Evolutionary conservation across 352 stramenopile species (phyloP), one percentile per base, ranked within the genome.

Genomic region (Pythium biforme): DNA sequence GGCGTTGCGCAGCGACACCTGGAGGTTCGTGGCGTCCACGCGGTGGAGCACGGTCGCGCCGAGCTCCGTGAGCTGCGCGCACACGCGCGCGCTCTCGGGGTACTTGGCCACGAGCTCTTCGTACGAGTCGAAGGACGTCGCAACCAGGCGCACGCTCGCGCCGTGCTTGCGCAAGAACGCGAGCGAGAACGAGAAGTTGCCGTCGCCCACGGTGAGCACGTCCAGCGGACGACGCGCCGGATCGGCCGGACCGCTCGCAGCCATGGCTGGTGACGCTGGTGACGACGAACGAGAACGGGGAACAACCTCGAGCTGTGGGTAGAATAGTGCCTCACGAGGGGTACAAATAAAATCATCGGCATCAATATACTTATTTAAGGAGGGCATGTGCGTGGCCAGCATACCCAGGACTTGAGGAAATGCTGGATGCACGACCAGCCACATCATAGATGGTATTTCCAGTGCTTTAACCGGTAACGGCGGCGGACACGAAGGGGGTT

Each of bases 91-190:
- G 27, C 59, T 56, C 54, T 89, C 74, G 0, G 77, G 75, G 60
- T 94, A 92, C 54, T 94, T 94, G 25, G 50, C 61, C 5, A 81
- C 52, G 4, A 94, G 70, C 55, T 89, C 76, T 0, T 84, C 69
- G 56, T 75, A 79, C 31, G 67, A 80, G 61, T 94, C 84, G 63
- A 73, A 94, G 4, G 82, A 90, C 25, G 84, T 56, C 11, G 65
- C 65, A 1, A 72, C 59, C 31, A 71, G 58, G 20, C 53, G 57
- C 23, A 66, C 27, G 53, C 4, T 2, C 26, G 27, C 37, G 48
- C 40, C 43, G 25, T 69, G 47, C 34, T 65, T 52, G 22, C 47
- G 41, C 40, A 65, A 46, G 47, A 60, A 73, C 45, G 55, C 62
- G 19, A 73, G 53, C 40, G 69, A 75, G 60, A 75, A 75, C 29